phyloP scores from a whole-genome alignment of 73 alveolate genomes.

The Symbiodinium natans region DNA sequence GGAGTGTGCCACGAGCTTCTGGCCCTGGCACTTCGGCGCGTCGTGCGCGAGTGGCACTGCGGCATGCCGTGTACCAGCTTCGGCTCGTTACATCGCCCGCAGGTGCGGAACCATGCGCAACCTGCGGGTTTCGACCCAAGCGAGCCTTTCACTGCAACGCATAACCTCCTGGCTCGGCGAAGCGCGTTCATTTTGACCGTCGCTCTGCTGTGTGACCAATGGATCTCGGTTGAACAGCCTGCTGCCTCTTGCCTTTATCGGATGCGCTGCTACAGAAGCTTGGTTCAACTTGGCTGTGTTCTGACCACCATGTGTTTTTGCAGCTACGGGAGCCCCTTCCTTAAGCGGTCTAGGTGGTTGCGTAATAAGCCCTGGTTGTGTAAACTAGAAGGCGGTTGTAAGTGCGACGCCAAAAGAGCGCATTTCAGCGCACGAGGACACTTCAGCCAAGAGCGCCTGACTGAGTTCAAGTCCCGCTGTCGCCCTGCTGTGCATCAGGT shows the following conservation, averaged over 20 bases:
- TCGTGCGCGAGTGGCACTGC: not conserved
- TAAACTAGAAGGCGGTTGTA: not conserved
- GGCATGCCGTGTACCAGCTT: not conserved
- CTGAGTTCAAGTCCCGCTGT: not conserved
- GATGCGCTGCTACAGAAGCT: not conserved
- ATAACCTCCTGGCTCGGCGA: not conserved
- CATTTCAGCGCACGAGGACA: not conserved
- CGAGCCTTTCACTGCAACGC: not conserved
- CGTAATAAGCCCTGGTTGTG: not conserved
- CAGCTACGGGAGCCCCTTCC: not conserved
- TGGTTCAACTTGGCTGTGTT: not conserved
- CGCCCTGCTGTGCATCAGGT: not conserved
- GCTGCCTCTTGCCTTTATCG: not conserved
- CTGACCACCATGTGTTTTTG: not conserved
- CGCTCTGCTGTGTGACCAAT: not conserved
- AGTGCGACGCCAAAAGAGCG: not conserved
- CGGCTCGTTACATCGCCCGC: not conserved
- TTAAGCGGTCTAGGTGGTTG: not conserved
- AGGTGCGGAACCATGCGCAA: too few relatives aligned
- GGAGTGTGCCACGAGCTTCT: not conserved
- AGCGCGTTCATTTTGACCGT: not conserved
- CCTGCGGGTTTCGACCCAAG: not conserved
- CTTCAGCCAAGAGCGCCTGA: not conserved
- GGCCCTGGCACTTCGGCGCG: not conserved
- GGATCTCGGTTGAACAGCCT: not conserved